Evolutionary conservation across 2,329 filamentous ascomycete genomes (phyloP).

Genomic region (Orbilia ellipsospora): DNA sequence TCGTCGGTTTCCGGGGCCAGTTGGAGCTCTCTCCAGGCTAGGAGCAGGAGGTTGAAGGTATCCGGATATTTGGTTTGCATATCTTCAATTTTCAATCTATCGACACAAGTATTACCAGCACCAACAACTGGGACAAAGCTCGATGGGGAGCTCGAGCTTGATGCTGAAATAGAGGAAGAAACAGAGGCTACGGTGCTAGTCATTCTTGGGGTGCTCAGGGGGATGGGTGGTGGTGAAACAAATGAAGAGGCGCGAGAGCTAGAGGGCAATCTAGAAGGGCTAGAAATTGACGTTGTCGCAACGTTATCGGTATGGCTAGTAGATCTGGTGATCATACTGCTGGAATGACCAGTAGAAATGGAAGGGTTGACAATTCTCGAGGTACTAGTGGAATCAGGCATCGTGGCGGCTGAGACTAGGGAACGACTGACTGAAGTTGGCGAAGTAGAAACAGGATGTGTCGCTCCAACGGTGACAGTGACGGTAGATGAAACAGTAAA

Average conservation of each 20-base stretch:
- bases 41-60: slow-evolving; percentile 57
- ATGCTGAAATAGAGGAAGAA: background rate
- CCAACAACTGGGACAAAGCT: slow-evolving; percentile 29
- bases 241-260: background rate
- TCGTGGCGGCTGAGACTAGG: background rate
- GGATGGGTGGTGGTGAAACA: background rate
- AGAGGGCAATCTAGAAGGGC: background rate
- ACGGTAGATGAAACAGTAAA: slow-evolving; percentile 38
- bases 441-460: background rate
- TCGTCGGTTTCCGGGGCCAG: slow-evolving; percentile 49
- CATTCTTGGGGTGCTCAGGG: background rate
- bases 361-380: background rate
- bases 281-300: background rate
- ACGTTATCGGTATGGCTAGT: no score
- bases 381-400: background rate
- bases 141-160: background rate
- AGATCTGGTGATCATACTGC: no score
- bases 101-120: slow-evolving; percentile 36
- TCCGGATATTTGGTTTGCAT: slow-evolving; percentile 41
- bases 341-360: background rate
- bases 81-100: slow-evolving; percentile 48
- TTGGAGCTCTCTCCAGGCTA: slow-evolving; percentile 56
- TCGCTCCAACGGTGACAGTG: slow-evolving; percentile 38
- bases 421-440: background rate
- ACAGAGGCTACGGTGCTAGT: background rate